A percentile compares a stretch with the other conserved stretches of the same genome.
Conservation (phyloP, 164 flowering plant species). For the Liriodendron chinense region DNA sequence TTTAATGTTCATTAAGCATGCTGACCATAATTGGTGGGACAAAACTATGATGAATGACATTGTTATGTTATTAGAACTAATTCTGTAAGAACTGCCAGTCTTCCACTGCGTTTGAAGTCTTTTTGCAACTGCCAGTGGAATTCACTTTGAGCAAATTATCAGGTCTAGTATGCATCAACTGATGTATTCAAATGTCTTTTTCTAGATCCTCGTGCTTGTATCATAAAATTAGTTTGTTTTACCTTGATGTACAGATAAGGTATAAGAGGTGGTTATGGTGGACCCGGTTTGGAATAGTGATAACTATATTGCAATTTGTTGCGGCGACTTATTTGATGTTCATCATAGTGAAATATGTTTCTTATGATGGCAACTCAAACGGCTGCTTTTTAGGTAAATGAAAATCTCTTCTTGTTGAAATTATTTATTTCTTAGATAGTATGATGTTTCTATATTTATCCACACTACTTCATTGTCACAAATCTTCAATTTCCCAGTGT, state of each 20-base stretch:
- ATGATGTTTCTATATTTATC: not conserved
- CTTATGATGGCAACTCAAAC: slow-evolving; percentile 31
- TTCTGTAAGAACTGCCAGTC: not conserved
- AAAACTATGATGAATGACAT: not conserved
- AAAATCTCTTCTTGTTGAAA: not conserved
- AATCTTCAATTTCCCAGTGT: not conserved
- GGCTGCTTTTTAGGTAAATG: slow-evolving; percentile 46
- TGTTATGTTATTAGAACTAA: not conserved
- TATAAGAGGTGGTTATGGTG: slow-evolving; percentile 81
- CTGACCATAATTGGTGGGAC: not conserved
- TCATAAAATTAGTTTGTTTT: not conserved
- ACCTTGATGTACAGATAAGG: slow-evolving; percentile 42
- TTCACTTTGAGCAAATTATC: not conserved
- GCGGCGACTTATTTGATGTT: slow-evolving; percentile 55
- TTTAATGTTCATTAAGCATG: not conserved
- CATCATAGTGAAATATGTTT: slow-evolving; percentile 20
- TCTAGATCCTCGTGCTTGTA: not conserved
- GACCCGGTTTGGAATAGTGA: slow-evolving; percentile 53
- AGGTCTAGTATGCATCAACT: not conserved
- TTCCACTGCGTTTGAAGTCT: not conserved
- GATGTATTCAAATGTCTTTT: not conserved
- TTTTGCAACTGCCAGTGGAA: not conserved
- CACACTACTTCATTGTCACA: not conserved
- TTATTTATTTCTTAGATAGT: not conserved
- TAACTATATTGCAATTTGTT: slow-evolving; percentile 57